Evolutionary conservation across 2,329 filamentous ascomycete genomes (phyloP).

Genomic region (Knoxdaviesia capensis): DNA sequence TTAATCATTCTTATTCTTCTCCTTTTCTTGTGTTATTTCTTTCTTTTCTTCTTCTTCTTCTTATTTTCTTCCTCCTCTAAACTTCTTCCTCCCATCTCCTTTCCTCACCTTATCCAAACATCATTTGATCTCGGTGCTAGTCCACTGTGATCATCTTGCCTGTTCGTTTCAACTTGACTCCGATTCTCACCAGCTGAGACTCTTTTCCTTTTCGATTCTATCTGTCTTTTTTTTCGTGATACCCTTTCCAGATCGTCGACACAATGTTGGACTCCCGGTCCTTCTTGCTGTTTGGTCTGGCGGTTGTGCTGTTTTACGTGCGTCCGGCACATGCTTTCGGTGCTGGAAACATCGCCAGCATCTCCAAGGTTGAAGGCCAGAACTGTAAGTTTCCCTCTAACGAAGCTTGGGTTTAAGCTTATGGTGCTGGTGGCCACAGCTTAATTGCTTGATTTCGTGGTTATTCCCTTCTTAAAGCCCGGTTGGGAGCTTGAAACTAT

Average conservation of each 20-base stretch:
- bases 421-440: no score
- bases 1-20: neutral
- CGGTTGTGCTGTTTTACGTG: constrained; percentile 45
- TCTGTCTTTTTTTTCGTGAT: neutral
- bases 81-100: constrained; percentile 2
- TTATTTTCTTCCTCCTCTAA: constrained; percentile 4
- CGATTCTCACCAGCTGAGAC: neutral
- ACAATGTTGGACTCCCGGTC: constrained; percentile 28
- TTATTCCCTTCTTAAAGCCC: no score
- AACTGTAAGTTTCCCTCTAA: constrained; percentile 38
- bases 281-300: constrained; percentile 30
- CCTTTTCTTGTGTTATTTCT: neutral
- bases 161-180: no score
- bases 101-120: no score
- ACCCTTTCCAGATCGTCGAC: constrained; percentile 3
- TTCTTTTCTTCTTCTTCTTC: constrained; percentile 3
- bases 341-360: constrained; percentile 70
- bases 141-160: no score
- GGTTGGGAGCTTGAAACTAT: no score
- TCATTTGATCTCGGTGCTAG: no score
- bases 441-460: no score
- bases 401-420: no score
- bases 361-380: constrained; percentile 63
- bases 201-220: constrained; percentile 1
- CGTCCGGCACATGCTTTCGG: constrained; percentile 59